Conservation (phyloP, 345 rosid species). For the Eutrema heterophyllum region DNA sequence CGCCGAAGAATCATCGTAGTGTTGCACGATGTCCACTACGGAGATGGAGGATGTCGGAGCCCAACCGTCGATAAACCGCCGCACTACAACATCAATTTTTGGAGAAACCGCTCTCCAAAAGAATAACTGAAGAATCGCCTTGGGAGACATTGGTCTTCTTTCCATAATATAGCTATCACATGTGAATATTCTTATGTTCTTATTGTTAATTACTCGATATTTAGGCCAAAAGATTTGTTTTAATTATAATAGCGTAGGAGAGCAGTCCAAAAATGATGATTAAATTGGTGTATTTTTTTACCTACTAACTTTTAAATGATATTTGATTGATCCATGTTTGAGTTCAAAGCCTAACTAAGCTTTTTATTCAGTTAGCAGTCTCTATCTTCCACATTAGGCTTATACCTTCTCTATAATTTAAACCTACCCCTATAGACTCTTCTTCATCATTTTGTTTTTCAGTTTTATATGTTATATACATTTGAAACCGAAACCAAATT, state of each 20-base stretch:
- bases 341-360: slow-evolving; percentile 19
- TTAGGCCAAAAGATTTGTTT: neutral
- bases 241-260: neutral
- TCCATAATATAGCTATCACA: too few species aligned
- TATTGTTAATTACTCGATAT: neutral
- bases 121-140: too few species aligned
- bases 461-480: neutral
- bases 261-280: slow-evolving; percentile 4
- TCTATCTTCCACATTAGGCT: slow-evolving; percentile 17
- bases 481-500: neutral
- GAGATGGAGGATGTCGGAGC: too few species aligned
- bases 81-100: too few species aligned
- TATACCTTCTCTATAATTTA: neutral
- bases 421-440: slow-evolving; percentile 3
- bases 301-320: slow-evolving; percentile 30
- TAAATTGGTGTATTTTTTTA: neutral
- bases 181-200: slow-evolving; percentile 21
- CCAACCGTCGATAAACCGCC: too few species aligned
- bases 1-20: too few species aligned
- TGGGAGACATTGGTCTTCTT: too few species aligned
- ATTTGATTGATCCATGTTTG: slow-evolving; percentile 6
- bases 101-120: too few species aligned
- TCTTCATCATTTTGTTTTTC: neutral
- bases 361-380: slow-evolving; percentile 18
- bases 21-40: too few species aligned